These are phyloP conservation scores for Macrophomina tecta DNA, from an alignment of 2,329 filamentous ascomycete genomes.

Conservation along the genomic window DNA sequence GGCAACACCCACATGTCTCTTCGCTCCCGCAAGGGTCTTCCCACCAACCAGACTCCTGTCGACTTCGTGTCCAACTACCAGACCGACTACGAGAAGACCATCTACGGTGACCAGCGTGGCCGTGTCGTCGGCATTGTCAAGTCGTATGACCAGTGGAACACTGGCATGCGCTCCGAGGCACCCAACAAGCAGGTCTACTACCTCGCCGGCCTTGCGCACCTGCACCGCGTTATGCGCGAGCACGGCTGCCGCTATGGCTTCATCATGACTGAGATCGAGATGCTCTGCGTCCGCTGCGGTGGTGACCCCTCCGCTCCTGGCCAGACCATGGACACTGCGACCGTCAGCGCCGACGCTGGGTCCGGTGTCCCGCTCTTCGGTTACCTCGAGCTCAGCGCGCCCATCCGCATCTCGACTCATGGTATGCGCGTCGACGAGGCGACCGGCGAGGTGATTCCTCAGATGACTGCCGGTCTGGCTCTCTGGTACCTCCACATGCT, in stretches of 20 bases:
- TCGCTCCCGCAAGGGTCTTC: slow-evolving; percentile 59
- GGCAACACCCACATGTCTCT: slow-evolving; percentile 65
- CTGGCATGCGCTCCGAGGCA: slow-evolving; percentile 81
- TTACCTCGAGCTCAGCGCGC: slow-evolving; percentile 75
- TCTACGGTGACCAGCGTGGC: slow-evolving; percentile 55
- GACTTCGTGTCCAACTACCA: slow-evolving; percentile 70
- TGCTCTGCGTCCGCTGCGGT: slow-evolving; percentile 86
- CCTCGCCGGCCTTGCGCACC: slow-evolving; percentile 80
- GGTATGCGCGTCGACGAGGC: slow-evolving; percentile 36
- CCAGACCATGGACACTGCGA: slow-evolving; percentile 31
- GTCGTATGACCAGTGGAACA: slow-evolving; percentile 93
- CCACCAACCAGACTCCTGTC: slow-evolving; percentile 43
- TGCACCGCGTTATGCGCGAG: slow-evolving; percentile 92
- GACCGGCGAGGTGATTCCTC: slow-evolving; percentile 46
- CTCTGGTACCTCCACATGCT: slow-evolving; percentile 80
- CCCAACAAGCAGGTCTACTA: slow-evolving; percentile 88
- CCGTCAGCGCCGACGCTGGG: slow-evolving; percentile 50
- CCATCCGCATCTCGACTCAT: slow-evolving; percentile 60
- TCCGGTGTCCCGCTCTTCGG: slow-evolving; percentile 77
- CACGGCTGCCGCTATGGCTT: slow-evolving; percentile 93
- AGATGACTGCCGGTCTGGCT: slow-evolving; percentile 73
- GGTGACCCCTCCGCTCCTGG: slow-evolving; percentile 35
- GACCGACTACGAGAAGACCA: slow-evolving; percentile 58
- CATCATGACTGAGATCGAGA: slow-evolving; percentile 94
- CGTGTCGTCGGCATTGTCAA: slow-evolving; percentile 86